Evolutionary conservation across 2,329 filamentous ascomycete species (phyloP), one percentile per base, ranked within the genome.

Genomic region (Pseudogymnoascus sp.): DNA sequence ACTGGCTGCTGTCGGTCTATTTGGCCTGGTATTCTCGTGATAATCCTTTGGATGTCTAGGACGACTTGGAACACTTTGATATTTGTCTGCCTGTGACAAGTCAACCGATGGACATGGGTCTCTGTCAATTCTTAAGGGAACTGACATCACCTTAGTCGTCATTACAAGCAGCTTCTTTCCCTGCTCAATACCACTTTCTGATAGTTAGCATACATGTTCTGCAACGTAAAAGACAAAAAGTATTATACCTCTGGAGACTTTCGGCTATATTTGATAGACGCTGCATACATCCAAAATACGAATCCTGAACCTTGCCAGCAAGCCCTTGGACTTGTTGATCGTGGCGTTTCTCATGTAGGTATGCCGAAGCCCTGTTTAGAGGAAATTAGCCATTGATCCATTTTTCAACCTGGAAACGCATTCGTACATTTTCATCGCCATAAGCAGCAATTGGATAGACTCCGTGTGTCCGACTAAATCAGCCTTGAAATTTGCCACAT

Each of bases 371-470:
- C 19, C 46, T 61, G 35, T 50, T 19, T n/a, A 24, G 4, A 24
- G 41, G 16, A 46, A 38, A 37, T 12, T 16, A 24, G 12, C 33
- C 16, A 46, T 60, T 0, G 22, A 22, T 26, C 3, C 1, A 38
- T 65, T 63, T 19, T 12, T 28, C 43, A 50, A 26, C 7, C 8
- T 53, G 2, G 24, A 53, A 28, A 28, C 24, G 16, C n/a, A 8
- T 53, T 16, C 46, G 46, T 31, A 69, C 67, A 72, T 65, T 35
- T 72, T 69, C 3, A 73, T 62, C 0, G 70, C 69, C 14, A 65
- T 63, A 7, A 74, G 61, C 35, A 73, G 60, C 61, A 74, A 61
- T 16, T 71, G 64, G 63, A 73, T 73, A 11, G 62, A 64, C 24
- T 68, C 65, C 1, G 67, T 67, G 63, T 73, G 69, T 6, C 65